phyloP scores from a whole-genome alignment of 228 moss, liverwort and hornwort species.

The Sphagnum fallax region DNA sequence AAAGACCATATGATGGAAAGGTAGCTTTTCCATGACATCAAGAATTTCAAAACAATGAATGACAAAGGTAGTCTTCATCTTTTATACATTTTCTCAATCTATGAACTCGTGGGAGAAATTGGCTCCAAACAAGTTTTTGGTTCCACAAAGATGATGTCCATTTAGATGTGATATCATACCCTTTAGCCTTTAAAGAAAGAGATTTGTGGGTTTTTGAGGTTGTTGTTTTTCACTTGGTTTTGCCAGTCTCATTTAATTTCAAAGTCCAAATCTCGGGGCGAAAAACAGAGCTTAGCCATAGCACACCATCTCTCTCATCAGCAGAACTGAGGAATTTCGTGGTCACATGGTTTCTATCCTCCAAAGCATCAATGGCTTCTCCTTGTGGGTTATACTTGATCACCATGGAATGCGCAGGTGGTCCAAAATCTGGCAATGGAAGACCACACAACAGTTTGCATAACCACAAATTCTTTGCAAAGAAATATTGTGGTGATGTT shows the following conservation, averaged over 20 bases:
- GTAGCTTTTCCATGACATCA: too few relatives aligned
- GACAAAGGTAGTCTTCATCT: too few relatives aligned
- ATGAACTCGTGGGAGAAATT: too few relatives aligned
- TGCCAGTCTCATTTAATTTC: slow-evolving; percentile 9
- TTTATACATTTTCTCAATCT: too few relatives aligned
- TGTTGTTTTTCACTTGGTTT: too few relatives aligned
- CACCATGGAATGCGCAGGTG: slow-evolving; percentile 26
- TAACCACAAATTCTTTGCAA: slow-evolving; percentile 14
- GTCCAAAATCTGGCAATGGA: slow-evolving; percentile 1
- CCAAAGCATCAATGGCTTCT: slow-evolving; percentile 40
- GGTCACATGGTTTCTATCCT: slow-evolving; percentile 34
- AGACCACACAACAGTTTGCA: slow-evolving; percentile 30
- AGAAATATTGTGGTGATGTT: slow-evolving; percentile 16
- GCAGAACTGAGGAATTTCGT: slow-evolving; percentile 36
- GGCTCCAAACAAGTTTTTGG: too few relatives aligned
- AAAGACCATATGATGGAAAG: too few relatives aligned
- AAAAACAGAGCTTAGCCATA: slow-evolving; percentile 73
- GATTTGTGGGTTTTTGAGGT: too few relatives aligned
- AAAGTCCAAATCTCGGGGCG: slow-evolving; percentile 35
- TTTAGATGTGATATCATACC: too few relatives aligned
- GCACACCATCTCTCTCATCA: slow-evolving; percentile 41
- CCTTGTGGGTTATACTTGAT: slow-evolving; percentile 37
- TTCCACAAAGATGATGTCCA: too few relatives aligned
- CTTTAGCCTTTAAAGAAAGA: too few relatives aligned
- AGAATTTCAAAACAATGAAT: too few relatives aligned